Percentiles rank a stretch among this genome's conserved stretches.
Conservation (phyloP, 108 stramenopile species). For the Nitzschia sp. region DNA sequence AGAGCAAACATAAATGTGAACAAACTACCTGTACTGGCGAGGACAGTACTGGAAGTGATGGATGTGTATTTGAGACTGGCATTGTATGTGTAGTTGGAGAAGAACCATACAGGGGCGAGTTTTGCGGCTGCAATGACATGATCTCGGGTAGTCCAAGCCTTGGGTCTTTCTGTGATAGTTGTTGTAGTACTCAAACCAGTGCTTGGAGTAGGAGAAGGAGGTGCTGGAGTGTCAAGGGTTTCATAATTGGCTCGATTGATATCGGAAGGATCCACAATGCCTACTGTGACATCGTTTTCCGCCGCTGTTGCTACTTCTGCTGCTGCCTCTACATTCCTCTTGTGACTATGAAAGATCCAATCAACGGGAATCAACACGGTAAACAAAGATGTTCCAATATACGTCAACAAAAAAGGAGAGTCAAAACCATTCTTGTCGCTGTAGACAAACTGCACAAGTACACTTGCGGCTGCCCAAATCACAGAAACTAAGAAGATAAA, state of each 20-base stretch:
- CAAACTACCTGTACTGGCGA: conserved; percentile 86
- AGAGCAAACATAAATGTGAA: conserved; percentile 91
- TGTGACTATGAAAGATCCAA: conserved; percentile 2
- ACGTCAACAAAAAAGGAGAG: conserved; percentile 89
- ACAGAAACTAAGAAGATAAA: conserved; percentile 82
- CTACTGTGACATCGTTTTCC: background rate
- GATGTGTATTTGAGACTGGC: conserved; percentile 73
- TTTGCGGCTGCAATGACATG: conserved; percentile 45
- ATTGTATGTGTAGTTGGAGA: conserved; percentile 90
- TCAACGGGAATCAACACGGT: conserved; percentile 64
- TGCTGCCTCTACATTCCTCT: too few species aligned
- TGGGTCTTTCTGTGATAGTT: background rate
- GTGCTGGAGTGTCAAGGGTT: background rate
- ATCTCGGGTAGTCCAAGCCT: conserved; percentile 41
- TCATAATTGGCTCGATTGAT: background rate
- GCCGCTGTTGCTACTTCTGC: background rate
- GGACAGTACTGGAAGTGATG: conserved; percentile 89
- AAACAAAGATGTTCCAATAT: conserved; percentile 86
- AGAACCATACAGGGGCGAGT: conserved; percentile 90
- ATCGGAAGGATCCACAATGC: background rate
- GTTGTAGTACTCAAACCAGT: background rate
- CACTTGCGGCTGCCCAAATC: conserved; percentile 82
- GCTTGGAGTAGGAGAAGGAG: background rate
- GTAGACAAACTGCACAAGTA: conserved; percentile 87
- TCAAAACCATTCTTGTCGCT: conserved; percentile 67